Conservation (phyloP, 2,329 filamentous ascomycete species). For the Coniochaeta sp. region DNA sequence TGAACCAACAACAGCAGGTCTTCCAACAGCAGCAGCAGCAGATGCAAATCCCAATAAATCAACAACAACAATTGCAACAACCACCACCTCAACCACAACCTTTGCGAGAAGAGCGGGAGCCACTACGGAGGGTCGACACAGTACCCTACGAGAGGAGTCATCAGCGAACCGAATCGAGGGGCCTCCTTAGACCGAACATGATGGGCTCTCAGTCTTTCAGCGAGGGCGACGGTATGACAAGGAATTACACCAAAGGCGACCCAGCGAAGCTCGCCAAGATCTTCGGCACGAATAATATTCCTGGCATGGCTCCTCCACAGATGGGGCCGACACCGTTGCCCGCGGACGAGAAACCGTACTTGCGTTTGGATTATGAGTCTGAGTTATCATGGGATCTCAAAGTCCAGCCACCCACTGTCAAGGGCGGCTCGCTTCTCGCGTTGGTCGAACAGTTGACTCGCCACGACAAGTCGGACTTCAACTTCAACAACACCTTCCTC, state of each 20-base stretch:
- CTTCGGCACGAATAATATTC: conserved; percentile 34
- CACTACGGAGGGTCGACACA: conserved; percentile 50
- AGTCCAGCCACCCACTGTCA: conserved; percentile 65
- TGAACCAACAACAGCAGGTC: conserved; percentile 23
- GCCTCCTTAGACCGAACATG: conserved; percentile 36
- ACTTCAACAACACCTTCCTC: conserved; percentile 96
- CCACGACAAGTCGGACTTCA: conserved; percentile 91
- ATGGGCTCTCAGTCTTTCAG: conserved; percentile 56
- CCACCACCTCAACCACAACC: not conserved
- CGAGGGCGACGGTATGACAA: conserved; percentile 46
- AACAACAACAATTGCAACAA: conserved; percentile 19
- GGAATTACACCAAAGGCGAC: conserved; percentile 51
- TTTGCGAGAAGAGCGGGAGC: conserved; percentile 29
- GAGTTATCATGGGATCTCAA: conserved; percentile 90
- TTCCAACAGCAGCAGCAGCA: conserved; percentile 4
- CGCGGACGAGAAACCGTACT: conserved; percentile 73
- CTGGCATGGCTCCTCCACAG: conserved; percentile 34
- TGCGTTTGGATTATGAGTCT: conserved; percentile 79
- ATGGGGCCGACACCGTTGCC: conserved; percentile 14
- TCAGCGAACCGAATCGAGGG: conserved; percentile 52
- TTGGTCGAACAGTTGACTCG: conserved; percentile 92
- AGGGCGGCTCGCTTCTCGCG: conserved; percentile 81
- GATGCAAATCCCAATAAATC: conserved; percentile 1
- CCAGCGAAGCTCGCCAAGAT: conserved; percentile 60
- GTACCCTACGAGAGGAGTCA: conserved; percentile 50